These are phyloP conservation scores for Arxiozyma slooffiae DNA, from an alignment of 1,139 yeast species.

Conservation along the genomic window DNA sequence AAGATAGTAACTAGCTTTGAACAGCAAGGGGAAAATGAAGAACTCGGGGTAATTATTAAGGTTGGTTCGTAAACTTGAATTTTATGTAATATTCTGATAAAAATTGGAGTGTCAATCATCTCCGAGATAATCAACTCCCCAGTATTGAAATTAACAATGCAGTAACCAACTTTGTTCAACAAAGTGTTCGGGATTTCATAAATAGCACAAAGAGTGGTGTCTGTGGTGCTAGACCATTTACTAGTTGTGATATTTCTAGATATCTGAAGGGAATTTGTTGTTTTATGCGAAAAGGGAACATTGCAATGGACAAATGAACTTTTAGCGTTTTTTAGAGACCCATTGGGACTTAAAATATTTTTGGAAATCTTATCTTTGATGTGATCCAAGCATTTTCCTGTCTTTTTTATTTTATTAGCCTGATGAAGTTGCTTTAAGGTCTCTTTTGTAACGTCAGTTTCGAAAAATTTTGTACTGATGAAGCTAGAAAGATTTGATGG, in stretches of 20 bases:
- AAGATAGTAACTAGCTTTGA: constrained; percentile 34
- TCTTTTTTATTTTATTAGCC: neutral
- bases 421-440: neutral
- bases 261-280: neutral
- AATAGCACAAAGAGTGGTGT: constrained; percentile 13
- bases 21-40: constrained; percentile 22
- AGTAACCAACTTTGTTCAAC: constrained; percentile 32
- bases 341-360: neutral
- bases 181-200: constrained; percentile 31
- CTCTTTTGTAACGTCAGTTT: neutral
- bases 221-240: neutral
- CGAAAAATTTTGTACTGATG: constrained; percentile 3
- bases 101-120: constrained; percentile 38
- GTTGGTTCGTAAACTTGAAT: constrained; percentile 33
- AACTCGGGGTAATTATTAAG: constrained; percentile 32
- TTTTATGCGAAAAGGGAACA: neutral
- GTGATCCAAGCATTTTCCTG: neutral
- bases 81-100: constrained; percentile 38
- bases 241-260: neutral
- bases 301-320: neutral
- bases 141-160: constrained; percentile 31
- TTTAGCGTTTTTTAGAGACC: neutral
- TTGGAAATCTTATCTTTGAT: neutral
- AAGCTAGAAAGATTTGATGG: constrained; percentile 4
- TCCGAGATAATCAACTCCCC: constrained; percentile 33